Evolutionary conservation across 2,329 filamentous ascomycete genomes (phyloP), one percentile per base, ranked within the genome.

Genomic region (Leptosphaerulina australis): DNA sequence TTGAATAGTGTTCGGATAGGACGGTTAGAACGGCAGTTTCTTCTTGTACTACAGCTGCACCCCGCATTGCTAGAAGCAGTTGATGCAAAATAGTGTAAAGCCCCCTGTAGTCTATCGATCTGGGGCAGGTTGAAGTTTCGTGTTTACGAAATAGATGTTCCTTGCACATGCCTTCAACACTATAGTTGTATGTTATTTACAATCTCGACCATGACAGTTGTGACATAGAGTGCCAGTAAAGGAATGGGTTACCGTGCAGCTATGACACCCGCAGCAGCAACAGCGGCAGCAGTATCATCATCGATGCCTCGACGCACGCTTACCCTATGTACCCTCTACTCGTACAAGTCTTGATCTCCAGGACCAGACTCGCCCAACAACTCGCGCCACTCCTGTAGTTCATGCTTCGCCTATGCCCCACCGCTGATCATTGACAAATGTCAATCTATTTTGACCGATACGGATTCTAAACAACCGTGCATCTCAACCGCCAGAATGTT

Each of bases 1-100:
- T 41, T n/a, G 12, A 36, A 46, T 51, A 46, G 31, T 15, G 41
- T 51, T 51, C 48, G 48, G 48, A 22, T 51, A 51, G 41, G 15
- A 35, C 48, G 48, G 48, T 51, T 51, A 30, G 25, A 29, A 41
- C 48, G 48, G 48, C 48, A 51, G 25, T 22, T 10, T 37, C 18
- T 15, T 33, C 36, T 26, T 29, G 36, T 37, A 28, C 48, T 43
- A 51, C 48, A 17, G 41, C 48, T 46, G 48, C 30, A 51, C 48
- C 48, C 48, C 48, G 46, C 48, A 51, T 30, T 41, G 30, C 48
- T 43, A 45, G 41, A 46, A 43, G 41, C 28, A 30, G 24, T 37
- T 51, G 48, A 41, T 20, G 36, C 48, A 51, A 31, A 46, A 37
- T 26, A 28, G 31, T 46, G 24, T 46, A 26, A 35, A 50, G 46